These are phyloP conservation scores for Wickerhamiella bombiphila DNA, from an alignment of 805 yeast genomes.

Conservation along the genomic window DNA sequence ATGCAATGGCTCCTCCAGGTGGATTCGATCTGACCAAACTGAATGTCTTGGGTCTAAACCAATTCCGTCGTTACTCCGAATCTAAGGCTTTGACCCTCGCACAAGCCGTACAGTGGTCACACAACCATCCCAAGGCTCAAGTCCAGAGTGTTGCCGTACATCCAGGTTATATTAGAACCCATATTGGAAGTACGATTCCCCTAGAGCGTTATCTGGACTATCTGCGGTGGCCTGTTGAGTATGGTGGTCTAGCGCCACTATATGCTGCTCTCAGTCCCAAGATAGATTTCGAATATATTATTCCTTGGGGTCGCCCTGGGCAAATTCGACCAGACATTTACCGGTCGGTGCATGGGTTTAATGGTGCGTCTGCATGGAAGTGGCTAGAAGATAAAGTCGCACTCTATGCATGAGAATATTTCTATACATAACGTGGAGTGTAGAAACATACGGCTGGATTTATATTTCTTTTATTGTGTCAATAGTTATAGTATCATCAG, in stretches of 20 bases:
- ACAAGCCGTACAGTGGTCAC: constrained; percentile 27
- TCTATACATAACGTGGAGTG: background rate
- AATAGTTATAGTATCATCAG: too few relatives aligned
- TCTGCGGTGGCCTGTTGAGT: constrained; percentile 15
- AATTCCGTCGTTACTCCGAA: constrained; percentile 25
- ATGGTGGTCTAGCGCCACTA: constrained; percentile 33
- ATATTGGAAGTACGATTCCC: background rate
- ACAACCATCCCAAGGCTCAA: constrained; percentile 21
- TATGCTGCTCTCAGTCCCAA: constrained; percentile 31
- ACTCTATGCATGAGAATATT: background rate
- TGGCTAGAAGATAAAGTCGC: constrained; percentile 17
- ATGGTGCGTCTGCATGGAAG: constrained; percentile 25
- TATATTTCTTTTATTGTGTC: too few relatives aligned
- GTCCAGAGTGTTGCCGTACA: constrained; percentile 27
- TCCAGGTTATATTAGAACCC: too few relatives aligned
- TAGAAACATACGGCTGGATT: background rate
- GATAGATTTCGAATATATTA: constrained; percentile 26
- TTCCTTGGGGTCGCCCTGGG: constrained; percentile 32
- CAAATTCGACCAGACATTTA: constrained; percentile 26
- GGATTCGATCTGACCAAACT: constrained; percentile 28
- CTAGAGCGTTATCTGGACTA: constrained; percentile 4
- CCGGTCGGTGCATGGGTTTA: constrained; percentile 23
- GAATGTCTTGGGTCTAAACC: constrained; percentile 24
- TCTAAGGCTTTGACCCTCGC: constrained; percentile 30
- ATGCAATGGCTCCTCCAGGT: constrained; percentile 20